Evolutionary conservation across 2,329 filamentous ascomycete species (phyloP).

Genomic region (Fusarium austroafricanum): DNA sequence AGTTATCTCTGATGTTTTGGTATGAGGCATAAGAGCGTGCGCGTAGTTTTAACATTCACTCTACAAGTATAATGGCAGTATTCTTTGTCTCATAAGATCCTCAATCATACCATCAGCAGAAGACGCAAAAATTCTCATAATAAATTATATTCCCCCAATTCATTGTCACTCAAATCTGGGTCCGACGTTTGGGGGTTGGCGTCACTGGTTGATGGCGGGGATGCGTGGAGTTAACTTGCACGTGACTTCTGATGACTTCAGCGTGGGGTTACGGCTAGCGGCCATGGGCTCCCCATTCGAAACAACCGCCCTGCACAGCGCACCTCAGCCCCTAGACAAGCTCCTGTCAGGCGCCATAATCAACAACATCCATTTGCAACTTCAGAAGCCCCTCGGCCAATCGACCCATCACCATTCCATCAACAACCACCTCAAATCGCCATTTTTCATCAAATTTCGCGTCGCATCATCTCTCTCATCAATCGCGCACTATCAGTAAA

Average conservation of each 20-base stretch:
- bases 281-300: constrained; percentile 32
- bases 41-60: not conserved
- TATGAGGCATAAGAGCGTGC: not conserved
- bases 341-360: constrained; percentile 36
- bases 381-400: constrained; percentile 38
- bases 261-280: constrained; percentile 15
- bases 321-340: constrained; percentile 16
- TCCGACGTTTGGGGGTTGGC: not conserved
- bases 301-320: constrained; percentile 24
- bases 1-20: not conserved
- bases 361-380: constrained; percentile 42
- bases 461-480: constrained; percentile 29
- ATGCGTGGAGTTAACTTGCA: not conserved
- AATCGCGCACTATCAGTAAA: constrained; percentile 35
- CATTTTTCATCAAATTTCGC: constrained; percentile 49
- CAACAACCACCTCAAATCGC: constrained; percentile 42
- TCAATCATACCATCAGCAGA: not conserved
- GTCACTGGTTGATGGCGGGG: constrained; percentile 15
- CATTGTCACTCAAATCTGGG: not conserved
- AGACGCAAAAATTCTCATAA: not conserved
- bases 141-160: not conserved
- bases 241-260: constrained; percentile 4
- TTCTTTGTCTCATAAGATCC: too few relatives aligned
- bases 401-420: constrained; percentile 42
- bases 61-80: not conserved